These are phyloP conservation scores for Aphanomyces euteiches DNA, from an alignment of 352 stramenopile genomes.

Conservation along the genomic window DNA sequence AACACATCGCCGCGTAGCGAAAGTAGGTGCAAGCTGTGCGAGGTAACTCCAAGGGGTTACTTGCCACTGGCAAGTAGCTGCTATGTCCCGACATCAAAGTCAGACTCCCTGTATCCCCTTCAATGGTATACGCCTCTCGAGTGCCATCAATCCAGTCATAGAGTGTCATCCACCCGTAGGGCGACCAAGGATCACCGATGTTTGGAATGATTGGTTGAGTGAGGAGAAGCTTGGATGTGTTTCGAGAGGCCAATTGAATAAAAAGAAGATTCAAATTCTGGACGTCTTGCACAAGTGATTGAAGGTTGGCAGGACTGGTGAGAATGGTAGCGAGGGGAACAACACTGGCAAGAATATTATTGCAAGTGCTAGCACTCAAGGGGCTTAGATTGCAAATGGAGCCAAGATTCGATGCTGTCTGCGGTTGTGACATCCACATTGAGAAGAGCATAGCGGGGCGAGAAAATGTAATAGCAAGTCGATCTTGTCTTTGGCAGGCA, in stretches of 20 bases:
- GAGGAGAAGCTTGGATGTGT: not conserved
- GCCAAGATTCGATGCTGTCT: not conserved
- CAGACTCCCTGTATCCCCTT: conserved; percentile 4
- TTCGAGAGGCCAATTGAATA: not conserved
- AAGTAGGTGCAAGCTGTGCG: conserved; percentile 21
- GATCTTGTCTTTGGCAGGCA: not conserved
- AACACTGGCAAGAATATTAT: not conserved
- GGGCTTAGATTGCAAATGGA: too few relatives aligned
- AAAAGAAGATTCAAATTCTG: not conserved
- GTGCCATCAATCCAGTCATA: not conserved
- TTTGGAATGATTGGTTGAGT: not conserved
- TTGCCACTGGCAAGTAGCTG: not conserved
- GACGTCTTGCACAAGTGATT: not conserved
- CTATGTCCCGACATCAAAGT: conserved; percentile 14
- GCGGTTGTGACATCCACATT: not conserved
- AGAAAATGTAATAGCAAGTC: not conserved
- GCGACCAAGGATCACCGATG: not conserved
- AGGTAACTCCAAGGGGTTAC: conserved; percentile 22
- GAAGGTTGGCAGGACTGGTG: not conserved
- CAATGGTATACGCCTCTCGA: conserved; percentile 11
- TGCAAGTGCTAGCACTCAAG: not conserved
- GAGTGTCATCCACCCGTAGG: not conserved
- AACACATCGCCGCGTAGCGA: conserved; percentile 14
- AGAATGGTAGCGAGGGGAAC: not conserved
- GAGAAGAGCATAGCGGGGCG: not conserved